Percentiles rank a stretch among this genome's conserved stretches.
Evolutionary conservation across 495 filamentous ascomycete genomes (phyloP).

Genomic region (Aspergillus asperescens): DNA sequence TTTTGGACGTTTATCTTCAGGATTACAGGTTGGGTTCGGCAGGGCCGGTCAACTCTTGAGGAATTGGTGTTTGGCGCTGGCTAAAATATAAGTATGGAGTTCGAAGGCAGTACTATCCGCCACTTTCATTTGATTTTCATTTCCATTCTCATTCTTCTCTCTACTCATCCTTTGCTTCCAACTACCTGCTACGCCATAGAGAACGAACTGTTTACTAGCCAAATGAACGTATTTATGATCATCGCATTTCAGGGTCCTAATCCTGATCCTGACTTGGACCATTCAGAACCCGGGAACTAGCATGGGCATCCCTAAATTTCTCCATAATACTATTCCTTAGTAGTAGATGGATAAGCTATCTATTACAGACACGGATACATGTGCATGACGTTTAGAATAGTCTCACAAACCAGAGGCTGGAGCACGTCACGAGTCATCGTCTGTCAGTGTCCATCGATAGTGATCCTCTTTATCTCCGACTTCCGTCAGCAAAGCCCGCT

Average conservation of each 20-base stretch:
- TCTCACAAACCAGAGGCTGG: background rate
- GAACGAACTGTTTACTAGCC: background rate
- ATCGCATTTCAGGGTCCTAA: background rate
- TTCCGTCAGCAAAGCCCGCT: background rate
- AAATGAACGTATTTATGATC: background rate
- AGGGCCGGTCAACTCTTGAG: background rate
- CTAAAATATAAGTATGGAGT: constrained; percentile 7
- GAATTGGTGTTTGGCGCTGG: background rate
- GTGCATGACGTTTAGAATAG: too few relatives aligned
- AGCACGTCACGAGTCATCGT: background rate
- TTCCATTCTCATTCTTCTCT: background rate
- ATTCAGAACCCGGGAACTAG: too few relatives aligned
- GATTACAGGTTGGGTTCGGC: background rate
- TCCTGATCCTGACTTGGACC: background rate
- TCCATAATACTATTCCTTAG: too few relatives aligned
- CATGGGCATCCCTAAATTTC: too few relatives aligned
- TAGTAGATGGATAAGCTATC: too few relatives aligned
- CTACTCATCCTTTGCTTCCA: background rate
- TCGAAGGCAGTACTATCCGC: background rate
- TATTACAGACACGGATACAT: too few relatives aligned
- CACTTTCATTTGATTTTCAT: background rate
- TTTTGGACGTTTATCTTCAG: background rate
- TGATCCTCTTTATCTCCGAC: background rate
- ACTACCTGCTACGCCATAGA: background rate
- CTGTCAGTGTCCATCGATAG: background rate